Evolutionary conservation across 78 protist species (phyloP).

Genomic region (Guillardia theta): DNA sequence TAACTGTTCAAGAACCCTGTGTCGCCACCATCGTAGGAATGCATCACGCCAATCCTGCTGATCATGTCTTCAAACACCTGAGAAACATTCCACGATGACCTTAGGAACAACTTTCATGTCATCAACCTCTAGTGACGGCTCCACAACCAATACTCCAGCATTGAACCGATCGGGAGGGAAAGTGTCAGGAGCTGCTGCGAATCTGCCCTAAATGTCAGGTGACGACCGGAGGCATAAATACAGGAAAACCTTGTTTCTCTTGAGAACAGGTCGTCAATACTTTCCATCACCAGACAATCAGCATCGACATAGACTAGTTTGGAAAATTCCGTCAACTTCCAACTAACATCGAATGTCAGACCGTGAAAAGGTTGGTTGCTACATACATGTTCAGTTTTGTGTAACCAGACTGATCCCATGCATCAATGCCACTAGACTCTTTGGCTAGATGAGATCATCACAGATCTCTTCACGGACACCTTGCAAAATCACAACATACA

Average conservation of each 20-base stretch:
- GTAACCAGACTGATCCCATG: not conserved
- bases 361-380: not conserved
- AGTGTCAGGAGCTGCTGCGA: conserved; percentile 33
- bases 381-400: not conserved
- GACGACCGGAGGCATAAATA: too few relatives aligned
- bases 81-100: not conserved
- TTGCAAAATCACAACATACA: too few relatives aligned
- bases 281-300: not conserved
- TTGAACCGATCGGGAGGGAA: conserved; percentile 10
- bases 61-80: not conserved
- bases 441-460: not conserved
- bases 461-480: too few relatives aligned
- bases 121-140: not conserved
- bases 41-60: not conserved
- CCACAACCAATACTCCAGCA: not conserved
- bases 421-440: not conserved
- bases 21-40: conserved; percentile 19
- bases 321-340: not conserved
- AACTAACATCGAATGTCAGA: not conserved
- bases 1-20: not conserved
- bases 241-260: not conserved
- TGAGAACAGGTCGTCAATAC: not conserved
- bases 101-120: not conserved
- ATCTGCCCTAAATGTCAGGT: too few relatives aligned
- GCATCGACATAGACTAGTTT: conserved; percentile 1